These are phyloP conservation scores for Arthrobotrys iridis DNA, from an alignment of 2,329 filamentous ascomycete genomes.

Conservation along the genomic window DNA sequence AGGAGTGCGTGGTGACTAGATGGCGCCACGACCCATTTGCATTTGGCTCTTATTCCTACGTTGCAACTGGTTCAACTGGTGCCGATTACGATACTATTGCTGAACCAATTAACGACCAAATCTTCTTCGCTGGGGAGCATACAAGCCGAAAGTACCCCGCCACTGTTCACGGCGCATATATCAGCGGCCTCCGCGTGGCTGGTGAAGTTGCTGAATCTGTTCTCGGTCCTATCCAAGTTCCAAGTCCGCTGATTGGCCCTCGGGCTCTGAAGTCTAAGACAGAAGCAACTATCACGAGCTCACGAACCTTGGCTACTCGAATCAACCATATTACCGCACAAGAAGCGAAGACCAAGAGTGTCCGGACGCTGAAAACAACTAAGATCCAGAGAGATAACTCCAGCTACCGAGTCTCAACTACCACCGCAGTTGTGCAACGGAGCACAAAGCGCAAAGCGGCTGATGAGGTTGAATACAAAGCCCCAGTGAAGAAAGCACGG, in stretches of 20 bases:
- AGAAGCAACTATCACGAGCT: conserved; percentile 59
- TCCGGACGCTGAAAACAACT: not conserved
- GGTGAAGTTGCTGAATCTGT: conserved; percentile 83
- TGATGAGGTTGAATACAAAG: conserved; percentile 69
- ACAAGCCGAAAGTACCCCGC: conserved; percentile 96
- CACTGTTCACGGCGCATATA: conserved; percentile 94
- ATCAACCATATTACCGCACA: not conserved
- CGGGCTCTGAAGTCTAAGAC: conserved; percentile 61
- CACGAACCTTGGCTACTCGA: not conserved
- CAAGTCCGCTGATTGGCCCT: conserved; percentile 76
- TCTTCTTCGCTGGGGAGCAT: conserved; percentile 96
- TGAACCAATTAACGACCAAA: conserved; percentile 75
- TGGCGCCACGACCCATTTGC: conserved; percentile 93
- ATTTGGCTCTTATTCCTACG: conserved; percentile 94
- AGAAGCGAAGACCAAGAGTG: not conserved
- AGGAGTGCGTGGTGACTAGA: conserved; percentile 87
- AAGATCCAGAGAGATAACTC: not conserved
- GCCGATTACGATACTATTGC: conserved; percentile 96
- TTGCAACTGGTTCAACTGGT: conserved; percentile 80
- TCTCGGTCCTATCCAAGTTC: conserved; percentile 81
- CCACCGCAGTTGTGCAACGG: not conserved
- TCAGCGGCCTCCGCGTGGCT: conserved; percentile 89
- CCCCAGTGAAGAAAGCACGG: conserved; percentile 76
- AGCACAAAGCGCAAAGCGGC: conserved; percentile 57
- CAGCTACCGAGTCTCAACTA: not conserved